Evolutionary conservation across 1,284 basidiomycete genomes (phyloP).

Genomic region (Ganoderma meredithae): DNA sequence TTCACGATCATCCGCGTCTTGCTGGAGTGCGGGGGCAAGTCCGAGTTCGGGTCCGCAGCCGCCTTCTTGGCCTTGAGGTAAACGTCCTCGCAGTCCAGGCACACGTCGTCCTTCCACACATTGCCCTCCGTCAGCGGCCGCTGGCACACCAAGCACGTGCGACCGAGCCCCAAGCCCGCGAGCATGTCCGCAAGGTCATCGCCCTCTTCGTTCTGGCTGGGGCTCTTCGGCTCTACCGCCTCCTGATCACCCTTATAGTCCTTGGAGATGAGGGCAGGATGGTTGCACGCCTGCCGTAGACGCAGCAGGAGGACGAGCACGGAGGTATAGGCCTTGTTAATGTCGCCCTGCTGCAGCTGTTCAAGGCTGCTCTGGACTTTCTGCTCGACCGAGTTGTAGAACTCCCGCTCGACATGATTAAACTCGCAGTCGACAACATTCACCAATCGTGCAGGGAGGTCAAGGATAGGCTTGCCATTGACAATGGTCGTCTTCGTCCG

Average conservation of each 20-base stretch:
- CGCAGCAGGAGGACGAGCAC: slow-evolving; percentile 86
- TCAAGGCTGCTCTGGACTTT: slow-evolving; percentile 80
- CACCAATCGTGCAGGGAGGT: slow-evolving; percentile 81
- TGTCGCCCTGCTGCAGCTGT: slow-evolving; percentile 66
- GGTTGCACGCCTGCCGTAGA: slow-evolving; percentile 93
- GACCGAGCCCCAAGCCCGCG: slow-evolving; percentile 70
- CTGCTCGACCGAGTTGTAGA: slow-evolving; percentile 82
- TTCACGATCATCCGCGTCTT: slow-evolving; percentile 89
- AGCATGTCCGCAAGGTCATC: slow-evolving; percentile 85
- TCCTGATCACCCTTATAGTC: slow-evolving; percentile 78
- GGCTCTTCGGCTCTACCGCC: slow-evolving; percentile 69
- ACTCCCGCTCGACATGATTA: slow-evolving; percentile 77
- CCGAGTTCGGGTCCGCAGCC: slow-evolving; percentile 33
- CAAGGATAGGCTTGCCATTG: slow-evolving; percentile 89
- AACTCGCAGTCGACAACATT: slow-evolving; percentile 79
- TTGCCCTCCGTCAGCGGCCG: slow-evolving; percentile 50
- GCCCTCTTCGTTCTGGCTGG: slow-evolving; percentile 60
- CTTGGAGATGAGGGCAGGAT: slow-evolving; percentile 82
- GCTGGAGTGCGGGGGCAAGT: slow-evolving; percentile 74
- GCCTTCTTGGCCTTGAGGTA: slow-evolving; percentile 49
- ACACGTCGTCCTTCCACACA: slow-evolving; percentile 54
- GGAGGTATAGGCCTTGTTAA: slow-evolving; percentile 81
- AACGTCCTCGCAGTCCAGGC: slow-evolving; percentile 65
- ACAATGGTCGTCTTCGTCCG: slow-evolving; percentile 85
- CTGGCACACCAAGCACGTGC: slow-evolving; percentile 82